Base-by-base conservation (phyloP, 2,329 filamentous ascomycete species). In the Exophiala dermatitidis region DNA sequence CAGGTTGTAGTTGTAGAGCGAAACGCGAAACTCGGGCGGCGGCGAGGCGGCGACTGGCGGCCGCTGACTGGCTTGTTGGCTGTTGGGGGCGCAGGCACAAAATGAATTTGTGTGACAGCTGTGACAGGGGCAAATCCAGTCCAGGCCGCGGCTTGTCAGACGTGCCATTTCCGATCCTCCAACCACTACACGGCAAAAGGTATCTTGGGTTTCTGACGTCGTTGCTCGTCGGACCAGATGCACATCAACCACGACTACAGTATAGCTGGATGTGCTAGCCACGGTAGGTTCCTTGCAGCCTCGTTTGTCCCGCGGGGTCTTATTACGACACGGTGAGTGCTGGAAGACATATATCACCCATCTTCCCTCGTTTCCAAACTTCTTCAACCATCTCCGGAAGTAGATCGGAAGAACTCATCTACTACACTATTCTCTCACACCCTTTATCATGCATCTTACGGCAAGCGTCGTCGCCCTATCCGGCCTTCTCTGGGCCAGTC, bases 1-100 rank as follows among this genome's bases (percentile, higher is more conserved):
- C 42, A 48, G 44, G 44, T 37, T 30, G 53, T 45, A 48, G 44
- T 37, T 30, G 53, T 45, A 48, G 45, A n/a, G 42, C 34, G 32
- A 36, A 38, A 30, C 10, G 30, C 31, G 29, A 32, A 34, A 46
- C 28, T 32, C 36, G 36, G 36, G 5, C 36, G 36, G 36, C 4
- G 10, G 9, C 42, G 42, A 6, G 10, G 42, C 10, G 42, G 19
- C 19, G 19, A 19, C 19, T 19, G 19, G 19, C 19, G 19, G 19
- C 19, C 19, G 19, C 19, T 19, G 19, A 19, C 19, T 19, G 19
- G 19, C 19, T 19, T 19, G 19, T 19, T 45, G 42, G 42, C 42
- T 38, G 36, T 38, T 38, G 36, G 10, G 36, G 36, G 36, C 33
- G 44, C 44, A 46, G 44, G 7, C 33, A 28, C 12, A 46, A 43